phyloP scores from a whole-genome alignment of 164 flowering plant genomes.

The Macadamia integrifolia region DNA sequence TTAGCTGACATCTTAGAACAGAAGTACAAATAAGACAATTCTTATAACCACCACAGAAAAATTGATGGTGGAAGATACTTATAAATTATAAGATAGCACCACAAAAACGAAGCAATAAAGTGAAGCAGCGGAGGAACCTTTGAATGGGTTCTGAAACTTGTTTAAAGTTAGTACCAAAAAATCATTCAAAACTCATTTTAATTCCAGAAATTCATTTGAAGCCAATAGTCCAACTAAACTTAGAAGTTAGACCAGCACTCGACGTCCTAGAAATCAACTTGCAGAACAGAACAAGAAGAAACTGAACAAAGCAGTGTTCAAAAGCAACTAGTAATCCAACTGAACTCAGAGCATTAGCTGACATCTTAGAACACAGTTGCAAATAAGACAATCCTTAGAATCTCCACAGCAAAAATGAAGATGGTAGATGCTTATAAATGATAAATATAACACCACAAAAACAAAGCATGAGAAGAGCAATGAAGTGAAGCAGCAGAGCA shows the following conservation, averaged over 20 bases:
- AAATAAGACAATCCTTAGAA: not conserved
- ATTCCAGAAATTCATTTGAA: too few species aligned
- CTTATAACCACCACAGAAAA: too few species aligned
- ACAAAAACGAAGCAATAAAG: too few species aligned
- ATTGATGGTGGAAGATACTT: too few species aligned
- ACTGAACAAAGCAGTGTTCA: not conserved
- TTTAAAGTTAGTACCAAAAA: too few species aligned
- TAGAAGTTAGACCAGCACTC: not conserved
- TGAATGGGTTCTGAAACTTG: slow-evolving; percentile 58
- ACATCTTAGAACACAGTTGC: not conserved
- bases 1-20: not conserved
- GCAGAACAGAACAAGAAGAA: not conserved
- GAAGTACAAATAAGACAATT: too few species aligned
- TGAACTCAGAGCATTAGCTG: not conserved
- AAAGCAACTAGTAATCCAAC: not conserved
- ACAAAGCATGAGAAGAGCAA: too few species aligned
- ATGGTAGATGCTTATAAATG: too few species aligned
- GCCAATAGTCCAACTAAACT: not conserved
- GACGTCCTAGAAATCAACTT: not conserved
- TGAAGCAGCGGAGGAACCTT: slow-evolving; percentile 36
- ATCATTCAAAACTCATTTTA: too few species aligned
- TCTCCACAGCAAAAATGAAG: not conserved
- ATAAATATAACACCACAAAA: too few species aligned
- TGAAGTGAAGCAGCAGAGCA: not conserved
- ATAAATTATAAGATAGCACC: too few species aligned